Evolutionary conservation across 805 yeast species (phyloP).

Genomic region (Geotrichum ghanense): DNA sequence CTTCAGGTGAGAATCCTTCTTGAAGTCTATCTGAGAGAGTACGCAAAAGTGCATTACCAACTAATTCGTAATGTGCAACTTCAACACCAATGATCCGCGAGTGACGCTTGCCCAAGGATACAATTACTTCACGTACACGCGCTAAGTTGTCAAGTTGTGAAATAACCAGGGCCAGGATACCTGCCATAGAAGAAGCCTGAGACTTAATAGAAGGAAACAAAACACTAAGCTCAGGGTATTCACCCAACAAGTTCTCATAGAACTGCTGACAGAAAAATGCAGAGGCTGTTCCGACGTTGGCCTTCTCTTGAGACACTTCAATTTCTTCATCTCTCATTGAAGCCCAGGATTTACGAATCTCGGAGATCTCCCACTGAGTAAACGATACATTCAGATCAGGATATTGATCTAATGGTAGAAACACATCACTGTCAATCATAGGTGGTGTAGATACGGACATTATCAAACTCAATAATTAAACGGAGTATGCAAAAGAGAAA

Average conservation of each 20-base stretch:
- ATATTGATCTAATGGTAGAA: slow-evolving; percentile 3
- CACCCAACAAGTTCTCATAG: slow-evolving; percentile 53
- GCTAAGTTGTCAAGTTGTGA: slow-evolving; percentile 49
- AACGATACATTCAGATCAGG: slow-evolving; percentile 13
- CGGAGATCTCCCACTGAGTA: slow-evolving; percentile 11
- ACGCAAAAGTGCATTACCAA: slow-evolving; percentile 19
- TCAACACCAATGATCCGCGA: slow-evolving; percentile 65
- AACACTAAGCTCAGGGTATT: slow-evolving; percentile 49
- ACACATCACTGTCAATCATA: not conserved
- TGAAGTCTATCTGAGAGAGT: slow-evolving; percentile 20
- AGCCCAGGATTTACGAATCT: slow-evolving; percentile 11
- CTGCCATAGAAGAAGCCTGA: slow-evolving; percentile 74
- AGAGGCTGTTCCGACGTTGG: slow-evolving; percentile 29
- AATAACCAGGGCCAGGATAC: slow-evolving; percentile 60
- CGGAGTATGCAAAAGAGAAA: no score
- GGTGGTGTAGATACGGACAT: not conserved
- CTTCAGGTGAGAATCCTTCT: slow-evolving; percentile 17
- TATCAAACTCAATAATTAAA: no score
- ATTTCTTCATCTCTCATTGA: slow-evolving; percentile 17
- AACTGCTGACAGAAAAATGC: slow-evolving; percentile 68
- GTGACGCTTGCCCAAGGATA: slow-evolving; percentile 61
- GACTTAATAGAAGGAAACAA: slow-evolving; percentile 65
- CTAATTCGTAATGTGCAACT: slow-evolving; percentile 19
- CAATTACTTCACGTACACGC: slow-evolving; percentile 46
- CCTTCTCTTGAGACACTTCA: slow-evolving; percentile 12